phyloP scores from a whole-genome alignment of 768 basidiomycete species.

The Pisolithus marmoratus region DNA sequence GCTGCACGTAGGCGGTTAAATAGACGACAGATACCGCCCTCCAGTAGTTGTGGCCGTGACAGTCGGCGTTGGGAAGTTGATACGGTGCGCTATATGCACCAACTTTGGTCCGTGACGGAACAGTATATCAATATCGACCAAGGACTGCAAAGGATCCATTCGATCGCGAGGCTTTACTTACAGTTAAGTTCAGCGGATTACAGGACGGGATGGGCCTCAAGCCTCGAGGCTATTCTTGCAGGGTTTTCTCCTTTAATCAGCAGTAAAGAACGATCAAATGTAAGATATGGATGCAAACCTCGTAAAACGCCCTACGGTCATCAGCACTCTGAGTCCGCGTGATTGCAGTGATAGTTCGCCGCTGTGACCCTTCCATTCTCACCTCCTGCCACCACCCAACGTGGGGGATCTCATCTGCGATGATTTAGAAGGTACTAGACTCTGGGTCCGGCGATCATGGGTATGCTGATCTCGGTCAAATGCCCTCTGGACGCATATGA shows the following conservation, averaged over 20 bases:
- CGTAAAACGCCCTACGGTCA: background rate
- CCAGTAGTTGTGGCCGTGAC: background rate
- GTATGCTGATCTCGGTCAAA: too few species aligned
- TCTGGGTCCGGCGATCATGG: background rate
- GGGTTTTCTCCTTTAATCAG: constrained; percentile 14
- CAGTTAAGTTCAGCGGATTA: background rate
- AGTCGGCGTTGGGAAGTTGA: background rate
- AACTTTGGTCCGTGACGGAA: background rate
- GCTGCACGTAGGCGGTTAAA: background rate
- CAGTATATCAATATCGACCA: background rate
- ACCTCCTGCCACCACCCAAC: too few species aligned
- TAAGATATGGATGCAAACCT: constrained; percentile 9
- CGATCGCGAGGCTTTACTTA: background rate
- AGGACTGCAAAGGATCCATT: background rate
- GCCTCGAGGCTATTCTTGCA: constrained; percentile 11
- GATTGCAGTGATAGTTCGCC: constrained; percentile 7
- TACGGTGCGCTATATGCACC: background rate
- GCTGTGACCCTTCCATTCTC: too few species aligned
- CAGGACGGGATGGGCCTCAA: constrained; percentile 7
- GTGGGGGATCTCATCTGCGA: background rate
- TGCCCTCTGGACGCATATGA: too few species aligned
- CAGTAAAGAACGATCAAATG: constrained; percentile 3
- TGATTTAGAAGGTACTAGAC: background rate
- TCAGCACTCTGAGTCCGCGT: background rate
- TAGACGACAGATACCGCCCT: background rate